Percentiles rank a stretch among this genome's conserved stretches.
phyloP scores from a whole-genome alignment of 352 stramenopile genomes.

The Globisporangium heterothallicum region DNA sequence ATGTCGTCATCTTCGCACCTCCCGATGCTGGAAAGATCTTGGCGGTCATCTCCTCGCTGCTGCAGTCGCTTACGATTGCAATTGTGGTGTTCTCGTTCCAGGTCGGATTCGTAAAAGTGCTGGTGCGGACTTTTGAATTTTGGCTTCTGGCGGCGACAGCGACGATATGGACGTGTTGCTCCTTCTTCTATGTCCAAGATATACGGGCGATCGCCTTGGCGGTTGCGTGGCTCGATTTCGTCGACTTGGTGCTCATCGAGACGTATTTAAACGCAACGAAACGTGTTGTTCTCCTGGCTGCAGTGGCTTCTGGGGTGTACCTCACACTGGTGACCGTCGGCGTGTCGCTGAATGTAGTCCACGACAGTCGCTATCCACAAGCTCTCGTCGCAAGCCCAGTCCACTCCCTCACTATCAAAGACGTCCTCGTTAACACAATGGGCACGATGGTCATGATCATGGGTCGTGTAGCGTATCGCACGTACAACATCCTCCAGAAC shows the following conservation, averaged over 20 bases:
- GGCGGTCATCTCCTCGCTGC: neutral
- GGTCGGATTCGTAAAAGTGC: slow-evolving; percentile 9
- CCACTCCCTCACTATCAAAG: neutral
- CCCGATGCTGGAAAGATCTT: neutral
- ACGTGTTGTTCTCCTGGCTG: neutral
- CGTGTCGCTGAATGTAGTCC: neutral
- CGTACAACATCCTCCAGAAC: neutral
- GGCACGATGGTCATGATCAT: slow-evolving; percentile 8
- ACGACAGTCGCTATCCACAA: neutral
- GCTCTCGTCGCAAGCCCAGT: neutral
- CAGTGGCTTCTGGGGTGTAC: neutral
- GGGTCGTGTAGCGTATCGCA: neutral
- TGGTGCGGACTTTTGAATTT: slow-evolving; percentile 12
- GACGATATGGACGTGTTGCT: slow-evolving; percentile 4
- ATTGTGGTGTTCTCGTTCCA: slow-evolving; percentile 10
- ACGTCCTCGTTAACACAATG: slow-evolving; percentile 10
- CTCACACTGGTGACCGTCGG: slow-evolving; percentile 4
- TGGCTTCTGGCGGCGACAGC: slow-evolving; percentile 6
- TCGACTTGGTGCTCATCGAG: slow-evolving; percentile 16
- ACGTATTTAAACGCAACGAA: slow-evolving; percentile 13
- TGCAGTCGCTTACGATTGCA: slow-evolving; percentile 7
- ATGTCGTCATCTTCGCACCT: slow-evolving; percentile 2
- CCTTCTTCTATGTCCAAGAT: slow-evolving; percentile 6
- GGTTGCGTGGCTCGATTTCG: slow-evolving; percentile 10
- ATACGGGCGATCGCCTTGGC: slow-evolving; percentile 2